phyloP scores from a whole-genome alignment of 805 yeast genomes.

The Wickerhamomyces silvicola region DNA sequence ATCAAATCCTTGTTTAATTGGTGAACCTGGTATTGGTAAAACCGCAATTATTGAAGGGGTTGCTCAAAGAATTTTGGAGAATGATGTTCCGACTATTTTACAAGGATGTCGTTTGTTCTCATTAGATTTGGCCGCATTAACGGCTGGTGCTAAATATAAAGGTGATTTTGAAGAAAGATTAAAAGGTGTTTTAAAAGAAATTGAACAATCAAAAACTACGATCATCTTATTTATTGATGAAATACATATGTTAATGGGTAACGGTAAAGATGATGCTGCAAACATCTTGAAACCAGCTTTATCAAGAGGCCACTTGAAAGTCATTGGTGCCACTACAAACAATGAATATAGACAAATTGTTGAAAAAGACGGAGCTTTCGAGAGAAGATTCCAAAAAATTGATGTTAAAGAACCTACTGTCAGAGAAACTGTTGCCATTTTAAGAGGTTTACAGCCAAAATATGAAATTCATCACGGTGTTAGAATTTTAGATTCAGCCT shows the following conservation, averaged over 20 bases:
- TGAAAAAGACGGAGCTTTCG: slow-evolving; percentile 97
- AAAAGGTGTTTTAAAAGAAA: slow-evolving; percentile 92
- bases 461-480: slow-evolving; percentile 98
- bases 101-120: slow-evolving; percentile 78
- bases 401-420: slow-evolving; percentile 93
- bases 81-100: slow-evolving; percentile 87
- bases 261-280: slow-evolving; percentile 96
- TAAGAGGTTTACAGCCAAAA: slow-evolving; percentile 91
- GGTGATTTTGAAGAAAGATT: slow-evolving; percentile 98
- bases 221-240: slow-evolving; percentile 93
- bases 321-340: slow-evolving; percentile 97
- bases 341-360: slow-evolving; percentile 89
- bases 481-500: slow-evolving; percentile 87
- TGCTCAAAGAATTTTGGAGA: slow-evolving; percentile 93
- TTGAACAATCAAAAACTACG: slow-evolving; percentile 79
- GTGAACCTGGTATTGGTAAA: slow-evolving; percentile 99
- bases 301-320: slow-evolving; percentile 93
- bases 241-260: slow-evolving; percentile 99
- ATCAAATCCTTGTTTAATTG: slow-evolving; percentile 93
- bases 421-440: slow-evolving; percentile 89
- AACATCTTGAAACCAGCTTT: slow-evolving; percentile 94
- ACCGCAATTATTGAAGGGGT: slow-evolving; percentile 98
- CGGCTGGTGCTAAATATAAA: slow-evolving; percentile 98
- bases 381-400: slow-evolving; percentile 95
- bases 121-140: slow-evolving; percentile 89